phyloP scores from a whole-genome alignment of 306 rosid species.

The Cyclanthera cordifolia region DNA sequence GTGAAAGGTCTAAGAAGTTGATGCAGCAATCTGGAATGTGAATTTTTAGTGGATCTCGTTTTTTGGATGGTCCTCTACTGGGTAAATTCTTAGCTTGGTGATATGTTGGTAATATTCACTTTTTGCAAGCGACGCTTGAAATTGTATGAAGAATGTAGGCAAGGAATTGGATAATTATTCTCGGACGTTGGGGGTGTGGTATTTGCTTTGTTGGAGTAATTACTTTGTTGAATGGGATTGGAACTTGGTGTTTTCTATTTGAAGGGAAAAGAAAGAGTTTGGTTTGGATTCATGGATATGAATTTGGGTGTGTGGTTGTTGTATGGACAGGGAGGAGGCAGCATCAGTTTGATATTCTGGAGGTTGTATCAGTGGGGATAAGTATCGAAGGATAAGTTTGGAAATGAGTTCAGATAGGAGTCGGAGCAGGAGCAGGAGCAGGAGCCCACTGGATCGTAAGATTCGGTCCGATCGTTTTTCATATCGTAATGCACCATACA shows the following conservation, averaged over 20 bases:
- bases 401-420: conserved; percentile 91
- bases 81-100: conserved; percentile 1
- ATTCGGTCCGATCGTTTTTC: conserved; percentile 90
- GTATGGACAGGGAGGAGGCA: conserved; percentile 96
- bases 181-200: conserved; percentile 42
- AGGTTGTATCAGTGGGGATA: conserved; percentile 54
- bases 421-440: conserved; percentile 87
- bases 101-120: conserved; percentile 25
- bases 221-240: conserved; percentile 37
- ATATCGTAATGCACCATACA: conserved; percentile 90
- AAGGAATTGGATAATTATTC: conserved; percentile 26
- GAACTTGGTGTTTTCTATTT: conserved; percentile 47
- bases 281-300: conserved; percentile 62
- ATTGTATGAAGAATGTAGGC: conserved; percentile 35
- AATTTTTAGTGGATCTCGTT: conserved; percentile 1
- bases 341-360: conserved; percentile 47
- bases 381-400: conserved; percentile 41
- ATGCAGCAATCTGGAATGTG: conserved; percentile 18
- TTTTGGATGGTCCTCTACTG: neutral
- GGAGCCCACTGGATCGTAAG: conserved; percentile 93
- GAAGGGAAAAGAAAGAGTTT: conserved; percentile 64
- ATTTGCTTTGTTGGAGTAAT: conserved; percentile 45
- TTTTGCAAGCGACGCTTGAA: conserved; percentile 23
- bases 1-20: conserved; percentile 1
- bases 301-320: conserved; percentile 85